phyloP scores from a whole-genome alignment of 257 asterid genomes.

The Paraleonurus japonicus region DNA sequence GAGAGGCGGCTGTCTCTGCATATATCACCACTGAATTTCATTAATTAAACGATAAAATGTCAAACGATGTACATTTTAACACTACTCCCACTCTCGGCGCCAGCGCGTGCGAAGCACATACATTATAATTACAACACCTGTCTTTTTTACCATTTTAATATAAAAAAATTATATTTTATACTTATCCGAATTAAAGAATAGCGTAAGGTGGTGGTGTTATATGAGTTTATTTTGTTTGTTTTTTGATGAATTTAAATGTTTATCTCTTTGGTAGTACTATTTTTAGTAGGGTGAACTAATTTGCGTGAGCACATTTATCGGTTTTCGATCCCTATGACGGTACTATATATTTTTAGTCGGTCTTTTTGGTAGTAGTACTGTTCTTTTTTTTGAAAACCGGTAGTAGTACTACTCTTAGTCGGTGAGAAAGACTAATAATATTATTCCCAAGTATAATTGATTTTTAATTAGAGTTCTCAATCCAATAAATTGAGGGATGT shows the following conservation, averaged over 20 bases:
- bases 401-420: background rate
- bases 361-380: background rate
- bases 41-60: background rate
- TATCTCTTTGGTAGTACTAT: background rate
- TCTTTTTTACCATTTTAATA: too few relatives aligned
- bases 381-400: too few relatives aligned
- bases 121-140: too few relatives aligned
- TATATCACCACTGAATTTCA: slow-evolving; percentile 15
- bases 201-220: background rate
- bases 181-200: background rate
- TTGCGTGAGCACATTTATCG: background rate
- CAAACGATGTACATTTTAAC: background rate
- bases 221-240: slow-evolving; percentile 5
- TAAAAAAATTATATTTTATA: background rate
- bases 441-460: too few relatives aligned
- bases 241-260: background rate
- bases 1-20: slow-evolving; percentile 22
- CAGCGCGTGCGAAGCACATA: slow-evolving; percentile 47
- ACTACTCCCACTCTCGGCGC: background rate
- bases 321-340: background rate
- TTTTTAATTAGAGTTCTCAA: too few relatives aligned
- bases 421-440: background rate
- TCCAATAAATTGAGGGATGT: too few relatives aligned
- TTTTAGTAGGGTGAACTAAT: background rate
- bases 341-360: background rate